These are phyloP conservation scores for Trichaptum fuscoviolaceum DNA, from an alignment of 768 basidiomycete genomes.

Conservation along the genomic window DNA sequence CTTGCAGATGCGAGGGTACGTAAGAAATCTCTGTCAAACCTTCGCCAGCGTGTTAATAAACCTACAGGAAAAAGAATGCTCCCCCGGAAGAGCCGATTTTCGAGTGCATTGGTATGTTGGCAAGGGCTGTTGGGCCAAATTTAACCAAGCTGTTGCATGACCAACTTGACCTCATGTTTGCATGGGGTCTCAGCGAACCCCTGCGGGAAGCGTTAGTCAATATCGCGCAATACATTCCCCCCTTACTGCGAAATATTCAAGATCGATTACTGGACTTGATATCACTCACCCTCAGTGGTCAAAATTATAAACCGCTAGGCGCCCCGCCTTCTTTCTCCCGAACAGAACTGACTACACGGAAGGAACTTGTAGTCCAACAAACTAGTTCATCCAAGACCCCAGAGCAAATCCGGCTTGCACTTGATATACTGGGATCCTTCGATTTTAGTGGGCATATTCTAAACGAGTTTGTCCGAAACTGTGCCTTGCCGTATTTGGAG, in stretches of 20 bases:
- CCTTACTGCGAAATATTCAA: slow-evolving; percentile 88
- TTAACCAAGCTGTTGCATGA: slow-evolving; percentile 94
- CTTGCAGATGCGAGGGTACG: slow-evolving; percentile 81
- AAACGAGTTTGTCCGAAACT: slow-evolving; percentile 91
- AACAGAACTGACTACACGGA: slow-evolving; percentile 42
- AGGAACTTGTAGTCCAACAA: slow-evolving; percentile 47
- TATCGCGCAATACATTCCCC: slow-evolving; percentile 84
- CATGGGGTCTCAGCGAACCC: slow-evolving; percentile 87
- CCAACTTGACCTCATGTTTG: slow-evolving; percentile 94
- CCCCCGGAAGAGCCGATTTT: slow-evolving; percentile 94
- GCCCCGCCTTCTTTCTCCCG: slow-evolving; percentile 64
- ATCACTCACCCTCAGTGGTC: slow-evolving; percentile 74
- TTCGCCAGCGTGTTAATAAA: not conserved
- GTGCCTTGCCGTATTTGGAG: slow-evolving; percentile 90
- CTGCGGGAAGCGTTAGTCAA: slow-evolving; percentile 78
- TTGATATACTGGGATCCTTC: slow-evolving; percentile 83
- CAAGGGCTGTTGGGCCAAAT: slow-evolving; percentile 91
- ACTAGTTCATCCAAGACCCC: slow-evolving; percentile 51
- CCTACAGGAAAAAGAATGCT: slow-evolving; percentile 75
- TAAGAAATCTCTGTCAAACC: slow-evolving; percentile 8
- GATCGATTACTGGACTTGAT: slow-evolving; percentile 88
- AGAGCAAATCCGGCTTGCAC: slow-evolving; percentile 73
- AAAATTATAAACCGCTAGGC: slow-evolving; percentile 83
- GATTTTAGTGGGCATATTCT: slow-evolving; percentile 96
- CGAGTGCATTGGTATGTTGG: slow-evolving; percentile 96